phyloP scores from a whole-genome alignment of 306 rosid species.

The Vicia faba region DNA sequence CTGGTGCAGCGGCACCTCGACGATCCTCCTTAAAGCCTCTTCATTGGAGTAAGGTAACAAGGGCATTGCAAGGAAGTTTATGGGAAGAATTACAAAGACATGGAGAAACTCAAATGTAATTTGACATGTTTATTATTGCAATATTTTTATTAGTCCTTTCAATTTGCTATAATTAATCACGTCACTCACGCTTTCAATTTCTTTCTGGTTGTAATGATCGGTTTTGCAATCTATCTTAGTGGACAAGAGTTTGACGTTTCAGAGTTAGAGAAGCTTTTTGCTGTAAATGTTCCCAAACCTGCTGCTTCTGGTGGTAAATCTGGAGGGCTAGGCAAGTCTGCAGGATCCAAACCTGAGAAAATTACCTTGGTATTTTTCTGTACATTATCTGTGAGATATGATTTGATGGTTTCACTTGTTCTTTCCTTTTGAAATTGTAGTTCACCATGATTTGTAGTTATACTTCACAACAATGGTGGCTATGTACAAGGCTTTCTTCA shows the following conservation, averaged over 20 bases:
- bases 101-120: conserved; percentile 81
- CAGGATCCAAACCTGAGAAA: conserved; percentile 80
- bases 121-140: conserved; percentile 31
- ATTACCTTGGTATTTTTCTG: conserved; percentile 67
- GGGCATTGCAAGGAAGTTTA: conserved; percentile 87
- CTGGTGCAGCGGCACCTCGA: conserved; percentile 55
- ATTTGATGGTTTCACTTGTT: conserved; percentile 28
- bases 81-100: conserved; percentile 91
- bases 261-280: conserved; percentile 84
- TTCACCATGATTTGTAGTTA: conserved; percentile 21
- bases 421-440: conserved; percentile 20
- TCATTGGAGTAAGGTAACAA: conserved; percentile 93
- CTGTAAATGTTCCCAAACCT: conserved; percentile 82
- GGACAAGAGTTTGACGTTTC: conserved; percentile 86
- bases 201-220: conserved; percentile 35
- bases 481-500: conserved; percentile 8
- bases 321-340: conserved; percentile 68
- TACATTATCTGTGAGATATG: conserved; percentile 35
- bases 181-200: conserved; percentile 25
- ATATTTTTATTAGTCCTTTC: conserved; percentile 19
- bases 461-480: conserved; percentile 20
- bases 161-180: conserved; percentile 4
- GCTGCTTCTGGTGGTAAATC: conserved; percentile 67
- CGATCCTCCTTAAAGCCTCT: conserved; percentile 79
- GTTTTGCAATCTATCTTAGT: conserved; percentile 54